A percentile compares a stretch with the other conserved stretches of the same genome.
Conservation (phyloP, 148 eudicot genomes). For the Polygonum aviculare region DNA sequence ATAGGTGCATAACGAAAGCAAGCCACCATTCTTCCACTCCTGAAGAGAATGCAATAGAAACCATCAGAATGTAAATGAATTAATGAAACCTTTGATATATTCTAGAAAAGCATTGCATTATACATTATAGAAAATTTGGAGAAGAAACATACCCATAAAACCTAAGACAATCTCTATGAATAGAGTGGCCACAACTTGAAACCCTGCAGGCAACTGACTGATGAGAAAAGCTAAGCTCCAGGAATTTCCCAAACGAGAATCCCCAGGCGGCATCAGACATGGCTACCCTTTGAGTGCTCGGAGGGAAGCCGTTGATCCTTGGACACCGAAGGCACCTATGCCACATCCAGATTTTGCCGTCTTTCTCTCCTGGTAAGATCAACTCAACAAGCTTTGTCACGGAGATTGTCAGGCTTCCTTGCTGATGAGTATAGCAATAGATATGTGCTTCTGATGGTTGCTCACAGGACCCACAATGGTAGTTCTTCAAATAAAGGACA, state of each 20-base stretch:
- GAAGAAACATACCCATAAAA: constrained; percentile 72
- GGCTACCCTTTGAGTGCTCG: constrained; percentile 78
- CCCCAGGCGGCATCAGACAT: constrained; percentile 99
- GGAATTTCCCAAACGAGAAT: constrained; percentile 93
- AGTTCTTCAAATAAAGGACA: constrained; percentile 52
- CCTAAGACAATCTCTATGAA: constrained; percentile 92
- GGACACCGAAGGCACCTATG: constrained; percentile 94
- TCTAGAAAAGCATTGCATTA: not conserved
- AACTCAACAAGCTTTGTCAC: constrained; percentile 82
- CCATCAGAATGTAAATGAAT: not conserved
- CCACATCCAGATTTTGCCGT: constrained; percentile 99
- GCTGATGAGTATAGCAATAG: constrained; percentile 84
- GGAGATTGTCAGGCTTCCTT: constrained; percentile 93
- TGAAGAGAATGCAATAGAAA: constrained; percentile 25
- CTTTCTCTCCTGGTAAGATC: constrained; percentile 67
- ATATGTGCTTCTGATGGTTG: constrained; percentile 95
- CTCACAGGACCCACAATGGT: constrained; percentile 69
- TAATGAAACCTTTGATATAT: not conserved
- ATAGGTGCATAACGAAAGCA: constrained; percentile 99
- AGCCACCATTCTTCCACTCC: constrained; percentile 93
- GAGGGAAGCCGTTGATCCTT: constrained; percentile 68
- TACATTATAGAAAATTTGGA: constrained; percentile 3
- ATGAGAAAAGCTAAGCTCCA: constrained; percentile 97
- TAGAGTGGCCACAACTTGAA: constrained; percentile 97
- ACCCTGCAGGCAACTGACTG: constrained; percentile 93